Conservation (phyloP, 2,329 filamentous ascomycete species). For the Neurospora sp. region DNA sequence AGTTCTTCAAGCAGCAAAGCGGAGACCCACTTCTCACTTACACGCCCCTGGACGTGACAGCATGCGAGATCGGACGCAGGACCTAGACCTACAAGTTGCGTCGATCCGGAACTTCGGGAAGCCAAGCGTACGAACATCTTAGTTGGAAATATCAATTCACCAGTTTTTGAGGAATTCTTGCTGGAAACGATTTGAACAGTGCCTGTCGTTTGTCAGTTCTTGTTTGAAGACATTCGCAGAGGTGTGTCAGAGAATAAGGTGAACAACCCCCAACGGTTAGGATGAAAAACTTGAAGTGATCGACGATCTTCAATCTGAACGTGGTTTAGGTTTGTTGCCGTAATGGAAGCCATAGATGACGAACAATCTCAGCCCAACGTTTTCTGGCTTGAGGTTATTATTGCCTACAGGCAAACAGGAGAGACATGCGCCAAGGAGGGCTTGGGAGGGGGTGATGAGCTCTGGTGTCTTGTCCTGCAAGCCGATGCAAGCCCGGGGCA, state of each 20-base stretch:
- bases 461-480: background rate
- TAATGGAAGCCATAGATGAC: background rate
- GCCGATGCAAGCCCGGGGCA: background rate
- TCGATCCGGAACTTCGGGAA: background rate
- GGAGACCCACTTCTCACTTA: background rate
- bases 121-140: background rate
- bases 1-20: background rate
- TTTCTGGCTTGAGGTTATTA: background rate
- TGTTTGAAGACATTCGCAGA: background rate
- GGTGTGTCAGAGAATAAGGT: background rate
- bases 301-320: background rate
- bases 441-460: too few relatives aligned
- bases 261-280: background rate
- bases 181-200: background rate
- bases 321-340: background rate
- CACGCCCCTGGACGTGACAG: background rate
- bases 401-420: background rate
- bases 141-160: background rate
- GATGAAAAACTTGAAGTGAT: background rate
- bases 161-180: background rate
- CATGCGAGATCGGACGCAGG: background rate
- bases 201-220: background rate
- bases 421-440: too few relatives aligned
- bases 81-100: background rate
- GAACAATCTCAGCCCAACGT: background rate